Evolutionary conservation across 257 asterid species (phyloP).

Genomic region (Plantago elongata): DNA sequence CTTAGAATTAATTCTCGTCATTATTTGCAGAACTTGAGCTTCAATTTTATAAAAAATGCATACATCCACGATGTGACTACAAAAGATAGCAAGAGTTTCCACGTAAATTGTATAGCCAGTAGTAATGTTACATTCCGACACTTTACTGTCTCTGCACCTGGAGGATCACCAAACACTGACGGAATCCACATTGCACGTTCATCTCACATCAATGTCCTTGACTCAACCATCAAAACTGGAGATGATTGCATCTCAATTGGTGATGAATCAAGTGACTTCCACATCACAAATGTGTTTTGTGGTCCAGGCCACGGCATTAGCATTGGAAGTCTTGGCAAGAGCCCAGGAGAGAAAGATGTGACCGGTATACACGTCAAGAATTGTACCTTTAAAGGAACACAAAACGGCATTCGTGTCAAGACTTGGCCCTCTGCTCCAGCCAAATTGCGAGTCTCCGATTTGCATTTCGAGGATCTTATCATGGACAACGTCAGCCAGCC

Average conservation of each 20-base stretch:
- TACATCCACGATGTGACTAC: conserved; percentile 17
- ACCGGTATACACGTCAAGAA: conserved; percentile 18
- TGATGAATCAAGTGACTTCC: conserved; percentile 15
- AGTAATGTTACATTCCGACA: conserved; percentile 11
- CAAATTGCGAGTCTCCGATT: neutral
- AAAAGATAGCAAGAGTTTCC: conserved; percentile 22
- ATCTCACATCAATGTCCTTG: neutral
- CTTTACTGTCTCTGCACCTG: conserved; percentile 15
- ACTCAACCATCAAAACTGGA: conserved; percentile 19
- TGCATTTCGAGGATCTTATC: conserved; percentile 15
- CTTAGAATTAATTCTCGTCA: neutral
- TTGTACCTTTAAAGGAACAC: conserved; percentile 20
- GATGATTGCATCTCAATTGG: conserved; percentile 26
- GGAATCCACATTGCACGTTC: conserved; percentile 19
- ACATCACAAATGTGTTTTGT: conserved; percentile 9
- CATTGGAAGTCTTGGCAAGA: conserved; percentile 22
- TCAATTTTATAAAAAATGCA: conserved; percentile 13
- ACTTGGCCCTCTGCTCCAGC: conserved; percentile 21
- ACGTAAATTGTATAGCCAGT: conserved; percentile 10
- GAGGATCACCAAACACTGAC: conserved; percentile 17
- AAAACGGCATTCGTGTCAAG: conserved; percentile 23
- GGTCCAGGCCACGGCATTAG: conserved; percentile 31
- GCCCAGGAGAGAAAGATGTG: conserved; percentile 13
- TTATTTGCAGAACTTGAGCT: conserved; percentile 8
- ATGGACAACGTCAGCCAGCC: conserved; percentile 22